Evolutionary conservation across 1,139 yeast species (phyloP), one percentile per base, ranked within the genome.

Genomic region (Yamadazyma atlantica): DNA sequence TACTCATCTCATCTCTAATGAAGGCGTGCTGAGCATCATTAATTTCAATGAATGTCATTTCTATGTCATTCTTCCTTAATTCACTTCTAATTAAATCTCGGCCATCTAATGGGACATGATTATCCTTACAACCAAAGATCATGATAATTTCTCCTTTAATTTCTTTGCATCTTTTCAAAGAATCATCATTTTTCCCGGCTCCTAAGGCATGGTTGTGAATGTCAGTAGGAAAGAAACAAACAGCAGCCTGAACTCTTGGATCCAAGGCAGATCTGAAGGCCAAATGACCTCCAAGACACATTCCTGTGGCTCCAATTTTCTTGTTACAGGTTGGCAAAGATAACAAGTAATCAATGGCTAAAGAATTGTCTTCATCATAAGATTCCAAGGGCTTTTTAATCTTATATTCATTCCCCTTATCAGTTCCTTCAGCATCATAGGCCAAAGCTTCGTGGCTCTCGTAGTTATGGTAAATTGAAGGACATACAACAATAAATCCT

Each of bases 231-330:
- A 85, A 85, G 62, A 84, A 85, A 44, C 89, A 80, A 14, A 84
- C 85, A 8, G 83, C 75, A 12, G 92, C 88, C 21, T 66, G 63
- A 26, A 85, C 78, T 39, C 88, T 64, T 22, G 74, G 69, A 52
- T 85, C 89, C 46, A 85, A 69, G 6, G 85, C 76, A 2, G 87
- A 79, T 49, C 95, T 71, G 60, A 77, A 83, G 1, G 95, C 92
- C 53, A 85, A 66, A 55, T 85, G 94, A 2, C 95, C 95, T 15
- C 95, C 95, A 31, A 85, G 75, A 56, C 95, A 85, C 90, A 85
- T 85, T 17, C 95, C 95, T 2, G 92, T 83, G 36, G 90, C 83
- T 21, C 94, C 95, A 47, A 84, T 74, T 44, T 72, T 76, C 32
- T 92, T 92, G 46, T 77, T 82, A 56, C 86, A 85, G 3, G 87